Conservation (phyloP, 768 basidiomycete species). For the Russula dissimulans region DNA sequence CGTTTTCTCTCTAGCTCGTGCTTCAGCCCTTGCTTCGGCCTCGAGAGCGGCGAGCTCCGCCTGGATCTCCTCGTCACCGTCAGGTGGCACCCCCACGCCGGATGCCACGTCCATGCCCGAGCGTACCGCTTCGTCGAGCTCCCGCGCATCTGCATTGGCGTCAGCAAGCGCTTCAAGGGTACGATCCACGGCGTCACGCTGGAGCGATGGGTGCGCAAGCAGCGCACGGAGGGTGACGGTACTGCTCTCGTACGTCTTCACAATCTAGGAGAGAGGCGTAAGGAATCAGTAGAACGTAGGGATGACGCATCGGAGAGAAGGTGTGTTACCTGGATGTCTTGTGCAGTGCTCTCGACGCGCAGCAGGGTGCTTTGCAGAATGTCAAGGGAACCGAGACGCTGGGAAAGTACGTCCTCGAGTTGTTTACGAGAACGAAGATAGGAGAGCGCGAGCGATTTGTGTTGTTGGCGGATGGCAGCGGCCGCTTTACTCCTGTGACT, state of each 20-base stretch:
- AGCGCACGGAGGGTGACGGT: constrained; percentile 67
- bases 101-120: constrained; percentile 46
- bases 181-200: constrained; percentile 67
- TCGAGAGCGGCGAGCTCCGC: constrained; percentile 56
- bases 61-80: constrained; percentile 50
- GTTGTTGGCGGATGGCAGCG: constrained; percentile 54
- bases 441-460: constrained; percentile 63
- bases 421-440: constrained; percentile 77
- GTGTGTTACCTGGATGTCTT: constrained; percentile 67
- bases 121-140: constrained; percentile 71
- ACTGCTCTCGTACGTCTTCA: constrained; percentile 79
- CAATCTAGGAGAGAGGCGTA: constrained; percentile 44
- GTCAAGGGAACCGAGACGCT: constrained; percentile 64
- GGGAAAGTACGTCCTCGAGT: constrained; percentile 65
- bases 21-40: constrained; percentile 31
- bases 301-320: background rate
- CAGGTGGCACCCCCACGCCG: constrained; percentile 35
- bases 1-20: constrained; percentile 3
- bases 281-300: background rate
- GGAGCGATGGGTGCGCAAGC: constrained; percentile 71
- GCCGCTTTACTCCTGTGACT: constrained; percentile 65
- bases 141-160: constrained; percentile 71
- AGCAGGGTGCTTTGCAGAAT: constrained; percentile 70
- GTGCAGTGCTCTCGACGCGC: constrained; percentile 81
- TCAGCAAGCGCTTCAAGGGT: constrained; percentile 85